These are phyloP conservation scores for Tolypocladium guangdongense DNA, from an alignment of 2,329 filamentous ascomycete genomes.

Conservation along the genomic window DNA sequence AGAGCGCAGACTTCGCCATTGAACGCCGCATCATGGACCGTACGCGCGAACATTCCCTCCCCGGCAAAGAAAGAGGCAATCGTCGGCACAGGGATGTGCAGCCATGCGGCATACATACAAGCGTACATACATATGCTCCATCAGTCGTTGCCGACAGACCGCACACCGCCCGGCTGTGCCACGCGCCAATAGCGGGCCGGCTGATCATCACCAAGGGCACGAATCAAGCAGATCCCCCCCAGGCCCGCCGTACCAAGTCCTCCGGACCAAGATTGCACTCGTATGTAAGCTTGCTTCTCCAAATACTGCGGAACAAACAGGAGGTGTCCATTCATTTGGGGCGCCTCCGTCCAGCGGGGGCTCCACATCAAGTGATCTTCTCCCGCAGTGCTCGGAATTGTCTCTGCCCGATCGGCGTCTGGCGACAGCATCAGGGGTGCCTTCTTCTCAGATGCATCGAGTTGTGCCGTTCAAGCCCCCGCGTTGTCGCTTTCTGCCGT, in stretches of 20 bases:
- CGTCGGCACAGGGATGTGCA: not conserved
- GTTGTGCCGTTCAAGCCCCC: conserved; percentile 4
- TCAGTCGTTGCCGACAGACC: not conserved
- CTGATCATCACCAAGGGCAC: not conserved
- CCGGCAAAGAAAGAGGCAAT: not conserved
- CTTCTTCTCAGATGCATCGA: not conserved
- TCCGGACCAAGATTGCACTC: not conserved
- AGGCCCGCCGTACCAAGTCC: not conserved
- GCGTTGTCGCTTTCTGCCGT: conserved; percentile 5
- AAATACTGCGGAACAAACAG: not conserved
- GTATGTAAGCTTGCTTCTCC: not conserved
- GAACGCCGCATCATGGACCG: not conserved
- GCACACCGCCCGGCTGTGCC: not conserved
- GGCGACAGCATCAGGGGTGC: not conserved
- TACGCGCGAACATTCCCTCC: too few relatives aligned
- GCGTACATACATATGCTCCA: not conserved
- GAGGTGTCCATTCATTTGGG: not conserved
- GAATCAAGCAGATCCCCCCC: not conserved
- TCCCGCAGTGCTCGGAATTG: conserved; percentile 15
- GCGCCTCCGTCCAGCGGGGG: conserved; percentile 5
- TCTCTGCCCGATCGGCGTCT: conserved; percentile 7
- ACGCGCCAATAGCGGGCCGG: not conserved
- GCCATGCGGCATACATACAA: not conserved
- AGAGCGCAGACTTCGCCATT: not conserved
- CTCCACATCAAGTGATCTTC: conserved; percentile 1